Conservation (phyloP, 495 filamentous ascomycete species). For the Antarctomyces pellizariae region DNA sequence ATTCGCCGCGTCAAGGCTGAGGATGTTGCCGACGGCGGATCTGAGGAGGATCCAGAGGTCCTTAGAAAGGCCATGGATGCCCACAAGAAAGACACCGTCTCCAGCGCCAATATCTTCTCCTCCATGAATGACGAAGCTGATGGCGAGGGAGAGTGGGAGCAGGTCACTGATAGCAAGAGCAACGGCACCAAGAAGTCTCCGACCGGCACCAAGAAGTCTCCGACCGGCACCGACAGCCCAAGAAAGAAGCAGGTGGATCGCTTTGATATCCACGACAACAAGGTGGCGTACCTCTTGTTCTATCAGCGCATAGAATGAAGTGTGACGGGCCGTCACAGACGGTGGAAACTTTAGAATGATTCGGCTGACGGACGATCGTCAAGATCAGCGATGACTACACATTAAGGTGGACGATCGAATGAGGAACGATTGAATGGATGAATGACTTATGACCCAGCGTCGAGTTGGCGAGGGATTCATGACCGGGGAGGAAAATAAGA, state of each 20-base stretch:
- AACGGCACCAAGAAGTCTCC: background rate
- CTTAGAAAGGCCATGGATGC: constrained; percentile 40
- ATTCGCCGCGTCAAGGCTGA: constrained; percentile 69
- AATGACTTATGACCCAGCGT: too few relatives aligned
- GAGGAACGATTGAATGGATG: too few relatives aligned
- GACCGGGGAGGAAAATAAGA: too few relatives aligned
- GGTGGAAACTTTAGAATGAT: too few relatives aligned
- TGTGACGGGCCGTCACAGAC: too few relatives aligned
- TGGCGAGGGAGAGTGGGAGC: constrained; percentile 58
- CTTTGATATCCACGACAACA: constrained; percentile 67
- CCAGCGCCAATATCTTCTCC: constrained; percentile 38
- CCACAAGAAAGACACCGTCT: constrained; percentile 26
- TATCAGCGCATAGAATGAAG: constrained; percentile 59
- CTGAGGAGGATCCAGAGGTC: constrained; percentile 52
- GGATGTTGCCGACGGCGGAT: constrained; percentile 73
- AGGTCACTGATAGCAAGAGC: constrained; percentile 36
- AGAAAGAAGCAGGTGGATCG: constrained; percentile 41
- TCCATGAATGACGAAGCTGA: constrained; percentile 35
- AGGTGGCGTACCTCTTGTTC: constrained; percentile 89
- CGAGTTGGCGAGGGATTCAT: too few relatives aligned
- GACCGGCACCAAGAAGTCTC: constrained; percentile 37
- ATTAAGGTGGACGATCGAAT: too few relatives aligned
- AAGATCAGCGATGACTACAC: too few relatives aligned
- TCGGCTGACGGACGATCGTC: too few relatives aligned
- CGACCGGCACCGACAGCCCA: constrained; percentile 36